Evolutionary conservation across 2,329 filamentous ascomycete species (phyloP).

Genomic region (Nannizziopsis arthrosporioides): DNA sequence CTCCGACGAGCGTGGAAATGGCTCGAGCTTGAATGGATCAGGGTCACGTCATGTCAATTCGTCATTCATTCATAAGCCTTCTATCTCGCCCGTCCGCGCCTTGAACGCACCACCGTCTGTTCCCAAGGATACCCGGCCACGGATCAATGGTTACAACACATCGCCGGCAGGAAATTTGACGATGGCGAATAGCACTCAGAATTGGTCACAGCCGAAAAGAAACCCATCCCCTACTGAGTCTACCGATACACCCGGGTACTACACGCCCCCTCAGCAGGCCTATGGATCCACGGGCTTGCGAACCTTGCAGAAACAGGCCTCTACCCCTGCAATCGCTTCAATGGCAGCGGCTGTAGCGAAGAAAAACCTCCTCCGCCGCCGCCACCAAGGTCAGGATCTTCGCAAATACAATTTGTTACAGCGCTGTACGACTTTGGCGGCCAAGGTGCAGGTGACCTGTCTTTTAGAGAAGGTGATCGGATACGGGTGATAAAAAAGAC

Average conservation of each 20-base stretch:
- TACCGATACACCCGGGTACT: not conserved
- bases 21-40: slow-evolving; percentile 25
- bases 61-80: slow-evolving; percentile 24
- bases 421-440: slow-evolving; percentile 66
- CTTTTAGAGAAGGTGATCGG: slow-evolving; percentile 63
- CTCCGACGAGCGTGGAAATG: slow-evolving; percentile 38
- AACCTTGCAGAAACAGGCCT: slow-evolving; percentile 12
- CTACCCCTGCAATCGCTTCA: slow-evolving; percentile 32
- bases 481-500: slow-evolving; percentile 72
- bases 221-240: slow-evolving; percentile 1
- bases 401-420: slow-evolving; percentile 47
- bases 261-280: not conserved
- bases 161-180: slow-evolving; percentile 1
- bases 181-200: not conserved
- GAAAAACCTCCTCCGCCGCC: slow-evolving; percentile 69
- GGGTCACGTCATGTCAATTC: slow-evolving; percentile 30
- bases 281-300: slow-evolving; percentile 9
- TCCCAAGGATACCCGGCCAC: slow-evolving; percentile 19
- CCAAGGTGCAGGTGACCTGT: slow-evolving; percentile 57
- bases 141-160: slow-evolving; percentile 15
- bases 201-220: slow-evolving; percentile 5
- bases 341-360: slow-evolving; percentile 31
- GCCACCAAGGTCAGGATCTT: slow-evolving; percentile 42
- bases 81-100: slow-evolving; percentile 22
- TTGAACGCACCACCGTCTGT: slow-evolving; percentile 20